Percentiles rank a stretch among this genome's conserved stretches.
Conservation (phyloP, 345 rosid genomes). For the Cardamine occulta region DNA sequence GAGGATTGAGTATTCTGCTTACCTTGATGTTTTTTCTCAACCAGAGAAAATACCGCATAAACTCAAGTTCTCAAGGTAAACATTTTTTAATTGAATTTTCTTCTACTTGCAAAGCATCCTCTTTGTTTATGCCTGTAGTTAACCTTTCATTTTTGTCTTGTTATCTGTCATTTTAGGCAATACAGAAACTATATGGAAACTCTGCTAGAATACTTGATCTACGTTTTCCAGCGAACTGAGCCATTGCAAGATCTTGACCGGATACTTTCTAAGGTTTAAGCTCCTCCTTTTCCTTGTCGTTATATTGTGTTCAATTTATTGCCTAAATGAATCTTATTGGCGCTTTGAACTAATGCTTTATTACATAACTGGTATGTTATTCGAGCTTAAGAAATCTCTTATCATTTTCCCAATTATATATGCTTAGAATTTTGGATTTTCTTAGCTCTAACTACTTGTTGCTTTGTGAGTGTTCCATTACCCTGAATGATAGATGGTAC, state of each 20-base stretch:
- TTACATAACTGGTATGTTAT: neutral
- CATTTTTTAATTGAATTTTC: slow-evolving; percentile 11
- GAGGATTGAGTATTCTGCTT: slow-evolving; percentile 78
- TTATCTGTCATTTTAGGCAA: slow-evolving; percentile 56
- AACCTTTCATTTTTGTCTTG: slow-evolving; percentile 25
- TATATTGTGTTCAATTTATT: neutral
- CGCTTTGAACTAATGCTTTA: slow-evolving; percentile 13
- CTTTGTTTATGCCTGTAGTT: slow-evolving; percentile 33
- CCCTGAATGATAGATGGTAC: neutral
- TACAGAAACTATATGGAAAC: slow-evolving; percentile 79
- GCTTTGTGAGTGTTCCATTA: neutral
- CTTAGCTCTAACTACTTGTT: slow-evolving; percentile 6
- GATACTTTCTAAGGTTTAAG: slow-evolving; percentile 71
- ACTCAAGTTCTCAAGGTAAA: slow-evolving; percentile 68
- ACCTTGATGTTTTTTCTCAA: slow-evolving; percentile 75
- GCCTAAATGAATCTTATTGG: neutral
- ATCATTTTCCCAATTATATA: neutral
- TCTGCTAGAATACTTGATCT: slow-evolving; percentile 70
- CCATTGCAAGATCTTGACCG: slow-evolving; percentile 93
- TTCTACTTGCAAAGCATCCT: slow-evolving; percentile 11
- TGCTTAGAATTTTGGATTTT: slow-evolving; percentile 1
- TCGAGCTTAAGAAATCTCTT: neutral
- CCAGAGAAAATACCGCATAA: slow-evolving; percentile 66
- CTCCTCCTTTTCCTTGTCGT: slow-evolving; percentile 7
- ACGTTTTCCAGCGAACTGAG: slow-evolving; percentile 86